phyloP scores from a whole-genome alignment of 805 yeast species.

The Isabelozyma heimii region DNA sequence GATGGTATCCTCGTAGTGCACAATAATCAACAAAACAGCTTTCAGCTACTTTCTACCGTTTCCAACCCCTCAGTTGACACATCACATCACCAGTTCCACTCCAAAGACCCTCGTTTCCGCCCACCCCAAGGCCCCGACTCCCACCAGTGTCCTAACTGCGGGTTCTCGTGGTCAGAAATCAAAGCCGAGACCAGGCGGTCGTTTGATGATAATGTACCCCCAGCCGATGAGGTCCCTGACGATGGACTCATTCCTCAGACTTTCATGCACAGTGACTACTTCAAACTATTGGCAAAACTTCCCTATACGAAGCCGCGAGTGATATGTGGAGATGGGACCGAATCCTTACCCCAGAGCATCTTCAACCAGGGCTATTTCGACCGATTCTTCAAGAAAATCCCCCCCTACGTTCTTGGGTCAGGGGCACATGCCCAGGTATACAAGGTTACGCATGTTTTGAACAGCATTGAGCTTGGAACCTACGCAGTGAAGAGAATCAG shows the following conservation, averaged over 20 bases:
- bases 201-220: neutral
- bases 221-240: neutral
- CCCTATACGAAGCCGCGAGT: slow-evolving; percentile 10
- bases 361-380: slow-evolving; percentile 82
- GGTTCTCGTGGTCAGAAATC: slow-evolving; percentile 22
- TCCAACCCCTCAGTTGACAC: neutral
- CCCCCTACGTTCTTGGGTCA: slow-evolving; percentile 57
- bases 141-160: slow-evolving; percentile 28
- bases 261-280: slow-evolving; percentile 37
- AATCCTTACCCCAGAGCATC: slow-evolving; percentile 48
- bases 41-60: slow-evolving; percentile 19
- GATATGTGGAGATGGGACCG: neutral
- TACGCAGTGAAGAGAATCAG: slow-evolving; percentile 86
- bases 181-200: neutral
- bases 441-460: slow-evolving; percentile 78
- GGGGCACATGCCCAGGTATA: slow-evolving; percentile 86
- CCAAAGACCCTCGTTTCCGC: neutral
- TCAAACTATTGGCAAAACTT: slow-evolving; percentile 29
- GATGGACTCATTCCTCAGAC: slow-evolving; percentile 4
- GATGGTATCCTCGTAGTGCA: slow-evolving; percentile 34
- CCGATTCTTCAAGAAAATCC: slow-evolving; percentile 62
- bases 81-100: neutral
- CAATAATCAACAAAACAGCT: slow-evolving; percentile 27
- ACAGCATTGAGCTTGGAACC: slow-evolving; percentile 66
- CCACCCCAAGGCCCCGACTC: neutral